phyloP scores from a whole-genome alignment of 805 yeast genomes.

The Ogataea zsoltii region DNA sequence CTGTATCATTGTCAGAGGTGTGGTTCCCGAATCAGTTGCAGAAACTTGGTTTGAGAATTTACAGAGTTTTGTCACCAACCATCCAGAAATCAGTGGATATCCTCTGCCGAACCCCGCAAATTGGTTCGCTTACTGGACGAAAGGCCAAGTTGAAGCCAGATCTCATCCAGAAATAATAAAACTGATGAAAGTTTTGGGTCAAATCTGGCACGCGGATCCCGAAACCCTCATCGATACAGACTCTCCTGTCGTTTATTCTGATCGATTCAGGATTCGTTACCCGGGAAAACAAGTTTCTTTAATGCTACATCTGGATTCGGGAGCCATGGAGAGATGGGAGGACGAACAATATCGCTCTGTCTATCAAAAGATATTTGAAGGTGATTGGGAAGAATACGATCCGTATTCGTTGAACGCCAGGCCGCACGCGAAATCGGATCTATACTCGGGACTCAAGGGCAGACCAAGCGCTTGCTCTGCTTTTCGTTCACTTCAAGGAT shows the following conservation, averaged over 20 bases:
- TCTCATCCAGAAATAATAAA: slow-evolving; percentile 38
- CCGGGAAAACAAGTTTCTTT: slow-evolving; percentile 39
- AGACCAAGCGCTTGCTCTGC: slow-evolving; percentile 22
- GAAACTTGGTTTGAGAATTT: slow-evolving; percentile 24
- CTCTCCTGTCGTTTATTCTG: slow-evolving; percentile 41
- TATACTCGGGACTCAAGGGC: slow-evolving; percentile 30
- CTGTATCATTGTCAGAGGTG: slow-evolving; percentile 34
- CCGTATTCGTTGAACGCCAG: slow-evolving; percentile 39
- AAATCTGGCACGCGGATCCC: slow-evolving; percentile 20
- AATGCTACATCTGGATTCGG: slow-evolving; percentile 43
- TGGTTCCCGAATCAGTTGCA: slow-evolving; percentile 31
- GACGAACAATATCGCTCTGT: slow-evolving; percentile 38
- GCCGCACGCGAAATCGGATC: slow-evolving; percentile 35
- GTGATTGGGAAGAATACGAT: slow-evolving; percentile 45
- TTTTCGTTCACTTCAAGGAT: slow-evolving; percentile 46
- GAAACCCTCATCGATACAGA: slow-evolving; percentile 32
- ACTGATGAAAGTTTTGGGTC: slow-evolving; percentile 25
- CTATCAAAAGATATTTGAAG: slow-evolving; percentile 39
- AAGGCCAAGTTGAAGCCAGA: slow-evolving; percentile 40
- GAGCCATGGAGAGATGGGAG: slow-evolving; percentile 48
- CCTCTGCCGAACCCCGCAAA: slow-evolving; percentile 28
- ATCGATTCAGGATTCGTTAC: slow-evolving; percentile 40
- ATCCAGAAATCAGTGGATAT: slow-evolving; percentile 33
- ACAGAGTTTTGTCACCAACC: slow-evolving; percentile 25
- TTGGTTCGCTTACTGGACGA: slow-evolving; percentile 41